Evolutionary conservation across 495 filamentous ascomycete species (phyloP), one percentile per base, ranked within the genome.

Genomic region (Aspergillus ostianus): DNA sequence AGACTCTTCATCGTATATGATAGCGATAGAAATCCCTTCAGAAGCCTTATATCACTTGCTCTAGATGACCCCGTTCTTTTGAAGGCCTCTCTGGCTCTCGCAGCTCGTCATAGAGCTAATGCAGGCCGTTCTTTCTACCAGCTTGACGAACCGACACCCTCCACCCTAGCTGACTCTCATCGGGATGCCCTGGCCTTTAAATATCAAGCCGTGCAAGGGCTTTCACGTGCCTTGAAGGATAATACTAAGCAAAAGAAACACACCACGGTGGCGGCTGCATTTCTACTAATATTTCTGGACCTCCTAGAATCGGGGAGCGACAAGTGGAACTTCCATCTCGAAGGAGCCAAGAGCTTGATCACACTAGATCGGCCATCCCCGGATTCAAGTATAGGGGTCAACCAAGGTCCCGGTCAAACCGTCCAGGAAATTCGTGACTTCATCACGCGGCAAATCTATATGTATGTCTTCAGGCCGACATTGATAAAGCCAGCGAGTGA

Each of bases 201-300:
- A 51, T 71, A 77, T 51, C 73, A 68, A 23, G 79, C 81, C 18
- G 80, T 84, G 15, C 64, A 73, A 9, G 73, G 76, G 7, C 63
- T 84, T 0, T 71, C 75, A 17, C 51, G 41, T 0, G 68, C 73
- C 56, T 75, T 61, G 19, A 36, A 20, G 20, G 61, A 56, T 48
- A 51, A 64, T 3, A 10, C 55, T 41, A n/a, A n/a, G 56, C 70
- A 17, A 60, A 71, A 6, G 57, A 60, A 56, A 8, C 75, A 73
- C 55, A 73, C 71, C 19, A 76, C 77, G 46, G 73, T 80, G 21
- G 79, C 80, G 3, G 76, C 75, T 13, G 74, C 80, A 0, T 76
- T 83, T 27, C 80, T 84, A 57, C 73, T 84, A 51, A 70, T 84
- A 59, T 83, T 83, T 57, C 73, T 84, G 29, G 75, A 82, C 46